These are phyloP conservation scores for Pseudocercospora cruenta DNA, from an alignment of 2,329 filamentous ascomycete genomes.

Conservation along the genomic window DNA sequence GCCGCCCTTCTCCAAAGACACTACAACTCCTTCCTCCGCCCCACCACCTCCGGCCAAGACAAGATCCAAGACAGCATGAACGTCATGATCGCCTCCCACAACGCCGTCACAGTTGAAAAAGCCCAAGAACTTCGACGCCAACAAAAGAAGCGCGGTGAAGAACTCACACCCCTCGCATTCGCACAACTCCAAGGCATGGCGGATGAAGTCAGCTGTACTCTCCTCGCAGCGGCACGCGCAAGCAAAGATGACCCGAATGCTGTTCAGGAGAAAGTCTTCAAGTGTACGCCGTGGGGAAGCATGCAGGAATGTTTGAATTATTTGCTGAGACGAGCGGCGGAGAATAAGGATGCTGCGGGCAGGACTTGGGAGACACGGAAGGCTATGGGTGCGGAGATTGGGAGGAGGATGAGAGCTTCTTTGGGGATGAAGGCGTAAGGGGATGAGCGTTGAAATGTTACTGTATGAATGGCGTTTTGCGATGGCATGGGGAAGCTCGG, in stretches of 20 bases:
- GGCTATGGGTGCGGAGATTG: slow-evolving; percentile 57
- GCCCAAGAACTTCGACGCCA: slow-evolving; percentile 55
- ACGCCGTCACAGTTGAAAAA: slow-evolving; percentile 67
- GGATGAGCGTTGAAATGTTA: slow-evolving; percentile 7
- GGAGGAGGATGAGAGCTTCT: slow-evolving; percentile 27
- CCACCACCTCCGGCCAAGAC: slow-evolving; percentile 38
- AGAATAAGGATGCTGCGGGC: slow-evolving; percentile 64
- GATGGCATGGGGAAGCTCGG: no score
- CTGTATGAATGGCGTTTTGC: neutral
- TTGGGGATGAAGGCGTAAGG: slow-evolving; percentile 20
- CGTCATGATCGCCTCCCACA: slow-evolving; percentile 82
- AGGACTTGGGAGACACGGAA: slow-evolving; percentile 56
- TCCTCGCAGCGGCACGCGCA: slow-evolving; percentile 52
- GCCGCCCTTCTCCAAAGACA: slow-evolving; percentile 66
- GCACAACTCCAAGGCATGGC: slow-evolving; percentile 95
- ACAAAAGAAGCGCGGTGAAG: slow-evolving; percentile 45
- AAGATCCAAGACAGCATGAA: slow-evolving; percentile 49
- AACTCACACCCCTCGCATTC: slow-evolving; percentile 60
- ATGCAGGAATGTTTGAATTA: slow-evolving; percentile 80
- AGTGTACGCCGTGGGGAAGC: slow-evolving; percentile 61
- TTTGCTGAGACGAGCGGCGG: slow-evolving; percentile 60
- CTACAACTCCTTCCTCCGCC: slow-evolving; percentile 60
- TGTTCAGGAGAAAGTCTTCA: slow-evolving; percentile 53
- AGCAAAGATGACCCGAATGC: slow-evolving; percentile 40
- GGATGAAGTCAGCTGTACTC: slow-evolving; percentile 75